Percentiles rank a stretch among this genome's conserved stretches.
Evolutionary conservation across 164 flowering plant genomes (phyloP).

Genomic region (Liquidambar formosana): DNA sequence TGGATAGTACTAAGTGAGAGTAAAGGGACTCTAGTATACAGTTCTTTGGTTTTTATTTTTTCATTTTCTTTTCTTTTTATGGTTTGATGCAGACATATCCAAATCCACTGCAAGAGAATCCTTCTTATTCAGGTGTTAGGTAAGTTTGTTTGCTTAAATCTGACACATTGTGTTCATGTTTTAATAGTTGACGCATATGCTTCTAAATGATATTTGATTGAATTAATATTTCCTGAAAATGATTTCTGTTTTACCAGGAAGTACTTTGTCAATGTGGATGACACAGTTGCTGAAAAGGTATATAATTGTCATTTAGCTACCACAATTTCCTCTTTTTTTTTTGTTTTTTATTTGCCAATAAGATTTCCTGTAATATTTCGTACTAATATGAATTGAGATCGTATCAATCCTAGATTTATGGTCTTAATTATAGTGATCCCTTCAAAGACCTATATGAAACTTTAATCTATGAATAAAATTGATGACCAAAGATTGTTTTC

Average conservation of each 20-base stretch:
- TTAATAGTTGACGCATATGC: neutral
- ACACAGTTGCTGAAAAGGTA: constrained; percentile 38
- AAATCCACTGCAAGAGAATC: constrained; percentile 42
- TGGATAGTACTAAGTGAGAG: too few relatives aligned
- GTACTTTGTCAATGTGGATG: constrained; percentile 38
- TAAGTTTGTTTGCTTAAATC: constrained; percentile 13
- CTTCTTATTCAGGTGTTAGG: constrained; percentile 45
- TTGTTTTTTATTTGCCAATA: neutral
- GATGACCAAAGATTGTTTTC: neutral
- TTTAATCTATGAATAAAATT: too few relatives aligned
- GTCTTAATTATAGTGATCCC: too few relatives aligned
- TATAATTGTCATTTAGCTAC: neutral
- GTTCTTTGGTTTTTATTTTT: too few relatives aligned
- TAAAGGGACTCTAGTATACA: too few relatives aligned
- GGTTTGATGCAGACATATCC: constrained; percentile 35
- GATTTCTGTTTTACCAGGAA: constrained; percentile 29
- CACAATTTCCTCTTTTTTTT: neutral
- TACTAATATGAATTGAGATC: too few relatives aligned
- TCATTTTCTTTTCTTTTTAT: neutral
- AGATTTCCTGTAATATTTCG: neutral
- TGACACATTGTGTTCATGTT: neutral
- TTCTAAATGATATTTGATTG: neutral
- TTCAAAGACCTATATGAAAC: too few relatives aligned
- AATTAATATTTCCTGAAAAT: neutral
- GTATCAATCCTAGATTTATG: too few relatives aligned